Percentiles rank a stretch among this genome's conserved stretches.
Evolutionary conservation across 106 monocot species (phyloP).

Genomic region (Triglochin maritima): DNA sequence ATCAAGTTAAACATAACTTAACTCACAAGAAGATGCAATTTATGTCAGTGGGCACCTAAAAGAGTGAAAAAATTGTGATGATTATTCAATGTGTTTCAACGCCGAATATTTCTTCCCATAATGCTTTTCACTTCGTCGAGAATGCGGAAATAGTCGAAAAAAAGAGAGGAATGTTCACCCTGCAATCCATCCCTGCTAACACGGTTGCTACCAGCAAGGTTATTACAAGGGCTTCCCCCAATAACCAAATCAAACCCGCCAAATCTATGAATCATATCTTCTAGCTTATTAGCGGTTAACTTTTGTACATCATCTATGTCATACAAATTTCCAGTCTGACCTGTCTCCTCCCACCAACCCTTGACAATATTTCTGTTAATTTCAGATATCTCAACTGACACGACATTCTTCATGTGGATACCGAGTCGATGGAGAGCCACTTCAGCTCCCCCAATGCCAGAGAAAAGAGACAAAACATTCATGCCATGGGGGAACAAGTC

Average conservation of each 20-base stretch:
- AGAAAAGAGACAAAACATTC: constrained; percentile 50
- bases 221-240: constrained; percentile 83
- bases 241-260: constrained; percentile 63
- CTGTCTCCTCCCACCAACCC: constrained; percentile 66
- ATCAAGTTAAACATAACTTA: too few relatives aligned
- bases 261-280: constrained; percentile 27
- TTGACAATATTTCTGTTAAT: constrained; percentile 40
- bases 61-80: too few relatives aligned
- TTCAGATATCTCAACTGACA: constrained; percentile 64
- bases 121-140: constrained; percentile 49
- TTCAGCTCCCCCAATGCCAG: constrained; percentile 85
- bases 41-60: too few relatives aligned
- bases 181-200: constrained; percentile 57
- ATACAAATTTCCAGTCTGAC: constrained; percentile 44
- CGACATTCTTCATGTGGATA: constrained; percentile 39
- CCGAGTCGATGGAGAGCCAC: constrained; percentile 68
- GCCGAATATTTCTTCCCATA: constrained; percentile 23
- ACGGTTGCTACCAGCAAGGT: constrained; percentile 70
- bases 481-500: constrained; percentile 59
- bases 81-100: not conserved
- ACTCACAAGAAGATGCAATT: too few relatives aligned
- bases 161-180: constrained; percentile 56
- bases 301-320: constrained; percentile 41
- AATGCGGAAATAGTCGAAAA: constrained; percentile 69
- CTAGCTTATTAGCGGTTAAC: constrained; percentile 21